Percentiles rank a stretch among this genome's conserved stretches.
Conservation (phyloP, 106 monocot genomes). For the Ottelia alismoides region DNA sequence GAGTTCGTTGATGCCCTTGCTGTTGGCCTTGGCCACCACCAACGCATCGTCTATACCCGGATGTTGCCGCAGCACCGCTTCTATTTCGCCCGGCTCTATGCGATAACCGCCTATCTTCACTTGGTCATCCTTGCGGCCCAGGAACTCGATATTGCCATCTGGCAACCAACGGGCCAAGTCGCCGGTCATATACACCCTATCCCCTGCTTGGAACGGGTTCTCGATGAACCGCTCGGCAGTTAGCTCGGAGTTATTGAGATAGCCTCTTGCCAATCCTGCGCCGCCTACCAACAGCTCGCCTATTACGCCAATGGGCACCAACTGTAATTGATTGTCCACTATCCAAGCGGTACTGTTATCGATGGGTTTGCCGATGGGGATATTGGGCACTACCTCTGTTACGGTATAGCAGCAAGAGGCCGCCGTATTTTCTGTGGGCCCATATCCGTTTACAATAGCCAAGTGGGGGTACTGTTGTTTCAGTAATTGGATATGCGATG, state of each 20-base stretch:
- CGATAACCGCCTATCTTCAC: not conserved
- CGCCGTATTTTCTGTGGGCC: too few species aligned
- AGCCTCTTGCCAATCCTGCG: not conserved
- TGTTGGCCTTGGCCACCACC: not conserved
- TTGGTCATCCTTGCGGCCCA: not conserved
- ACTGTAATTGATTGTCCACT: too few species aligned
- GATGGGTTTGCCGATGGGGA: too few species aligned
- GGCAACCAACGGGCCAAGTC: not conserved
- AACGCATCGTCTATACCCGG: not conserved
- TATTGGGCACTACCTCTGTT: too few species aligned
- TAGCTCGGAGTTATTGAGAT: not conserved
- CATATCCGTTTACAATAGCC: too few species aligned
- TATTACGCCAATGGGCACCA: too few species aligned
- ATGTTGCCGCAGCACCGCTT: not conserved
- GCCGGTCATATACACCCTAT: not conserved
- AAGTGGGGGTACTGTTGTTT: too few species aligned
- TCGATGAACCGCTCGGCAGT: not conserved
- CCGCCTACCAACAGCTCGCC: not conserved
- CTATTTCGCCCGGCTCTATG: not conserved
- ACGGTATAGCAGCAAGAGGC: too few species aligned
- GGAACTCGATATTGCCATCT: not conserved
- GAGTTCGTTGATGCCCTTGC: not conserved
- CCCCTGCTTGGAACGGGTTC: not conserved
- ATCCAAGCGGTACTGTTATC: too few species aligned
- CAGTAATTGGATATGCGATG: too few species aligned